A percentile compares a stretch with the other conserved stretches of the same genome.
phyloP scores from a whole-genome alignment of 768 basidiomycete genomes.

The Boletus sp. region DNA sequence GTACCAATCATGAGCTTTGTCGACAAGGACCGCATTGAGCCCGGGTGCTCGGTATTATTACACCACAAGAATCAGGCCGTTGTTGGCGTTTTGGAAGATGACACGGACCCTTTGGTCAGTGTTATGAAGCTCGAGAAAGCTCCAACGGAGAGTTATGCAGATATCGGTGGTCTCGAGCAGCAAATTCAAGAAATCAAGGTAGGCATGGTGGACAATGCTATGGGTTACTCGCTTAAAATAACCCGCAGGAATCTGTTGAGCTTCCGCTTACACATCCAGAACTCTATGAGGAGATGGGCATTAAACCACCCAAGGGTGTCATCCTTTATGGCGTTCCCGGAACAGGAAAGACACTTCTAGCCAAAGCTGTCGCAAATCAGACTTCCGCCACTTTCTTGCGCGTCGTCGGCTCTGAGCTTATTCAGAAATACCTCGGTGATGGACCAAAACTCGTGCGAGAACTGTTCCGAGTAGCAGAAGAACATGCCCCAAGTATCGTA shows the following conservation, averaged over 20 bases:
- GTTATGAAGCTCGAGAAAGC: slow-evolving; percentile 99
- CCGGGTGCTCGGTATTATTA: slow-evolving; percentile 89
- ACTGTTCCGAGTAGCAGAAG: slow-evolving; percentile 94
- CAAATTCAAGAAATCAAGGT: slow-evolving; percentile 99
- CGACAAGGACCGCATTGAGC: slow-evolving; percentile 96
- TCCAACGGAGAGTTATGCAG: slow-evolving; percentile 97
- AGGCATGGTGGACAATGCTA: slow-evolving; percentile 8
- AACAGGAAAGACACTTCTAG: slow-evolving; percentile 96
- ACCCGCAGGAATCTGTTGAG: slow-evolving; percentile 88
- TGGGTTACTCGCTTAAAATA: not conserved
- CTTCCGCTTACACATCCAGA: slow-evolving; percentile 97
- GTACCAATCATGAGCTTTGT: slow-evolving; percentile 97
- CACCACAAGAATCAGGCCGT: slow-evolving; percentile 96
- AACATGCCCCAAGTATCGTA: slow-evolving; percentile 97
- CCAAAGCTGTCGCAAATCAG: slow-evolving; percentile 97
- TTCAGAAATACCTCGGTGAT: slow-evolving; percentile 99
- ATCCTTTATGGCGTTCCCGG: slow-evolving; percentile 98
- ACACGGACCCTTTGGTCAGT: slow-evolving; percentile 92
- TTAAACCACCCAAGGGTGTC: slow-evolving; percentile 99
- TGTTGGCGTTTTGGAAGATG: slow-evolving; percentile 93
- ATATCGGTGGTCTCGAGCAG: slow-evolving; percentile 92
- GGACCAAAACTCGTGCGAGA: slow-evolving; percentile 98
- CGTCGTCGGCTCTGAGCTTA: slow-evolving; percentile 95
- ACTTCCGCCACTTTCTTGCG: slow-evolving; percentile 98
- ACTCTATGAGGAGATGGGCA: slow-evolving; percentile 99